phyloP scores from a whole-genome alignment of 192 early-diverging fungal genomes.

The Podochytrium sp. region DNA sequence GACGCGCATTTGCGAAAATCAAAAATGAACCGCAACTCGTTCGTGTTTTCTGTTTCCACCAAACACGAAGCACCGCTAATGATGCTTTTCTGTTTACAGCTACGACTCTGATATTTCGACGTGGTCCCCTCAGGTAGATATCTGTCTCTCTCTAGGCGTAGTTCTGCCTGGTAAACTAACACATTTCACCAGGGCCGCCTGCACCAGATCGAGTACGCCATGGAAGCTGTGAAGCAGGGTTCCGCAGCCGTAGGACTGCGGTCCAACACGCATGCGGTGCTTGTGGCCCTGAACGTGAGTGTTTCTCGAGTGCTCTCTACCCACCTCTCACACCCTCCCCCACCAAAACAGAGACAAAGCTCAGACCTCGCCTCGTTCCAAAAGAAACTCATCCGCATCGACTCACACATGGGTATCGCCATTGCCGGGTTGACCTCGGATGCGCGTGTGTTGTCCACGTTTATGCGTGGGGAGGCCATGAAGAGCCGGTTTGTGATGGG shows the following conservation, averaged over 20 bases:
- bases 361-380: slow-evolving; percentile 96
- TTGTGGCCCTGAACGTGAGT: slow-evolving; percentile 84
- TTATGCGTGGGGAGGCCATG: slow-evolving; percentile 94
- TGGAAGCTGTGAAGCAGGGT: slow-evolving; percentile 99
- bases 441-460: slow-evolving; percentile 95
- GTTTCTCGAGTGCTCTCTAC: not conserved
- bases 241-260: slow-evolving; percentile 92
- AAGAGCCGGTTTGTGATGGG: slow-evolving; percentile 86
- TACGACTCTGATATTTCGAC: slow-evolving; percentile 98
- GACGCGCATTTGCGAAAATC: no score
- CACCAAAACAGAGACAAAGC: slow-evolving; percentile 80
- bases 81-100: slow-evolving; percentile 44
- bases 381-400: slow-evolving; percentile 93
- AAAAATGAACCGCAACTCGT: slow-evolving; percentile 31
- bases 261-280: slow-evolving; percentile 83
- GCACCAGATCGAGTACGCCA: slow-evolving; percentile 98
- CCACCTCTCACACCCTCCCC: not conserved
- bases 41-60: not conserved
- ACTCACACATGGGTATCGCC: slow-evolving; percentile 96
- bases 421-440: slow-evolving; percentile 97
- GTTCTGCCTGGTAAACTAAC: no score
- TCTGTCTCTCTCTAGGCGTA: no score
- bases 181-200: slow-evolving; percentile 72
- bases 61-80: no score
- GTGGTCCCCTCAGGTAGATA: slow-evolving; percentile 88